These are phyloP conservation scores for Aspergillus fumigatus DNA, from an alignment of 2,329 filamentous ascomycete species.

Conservation along the genomic window DNA sequence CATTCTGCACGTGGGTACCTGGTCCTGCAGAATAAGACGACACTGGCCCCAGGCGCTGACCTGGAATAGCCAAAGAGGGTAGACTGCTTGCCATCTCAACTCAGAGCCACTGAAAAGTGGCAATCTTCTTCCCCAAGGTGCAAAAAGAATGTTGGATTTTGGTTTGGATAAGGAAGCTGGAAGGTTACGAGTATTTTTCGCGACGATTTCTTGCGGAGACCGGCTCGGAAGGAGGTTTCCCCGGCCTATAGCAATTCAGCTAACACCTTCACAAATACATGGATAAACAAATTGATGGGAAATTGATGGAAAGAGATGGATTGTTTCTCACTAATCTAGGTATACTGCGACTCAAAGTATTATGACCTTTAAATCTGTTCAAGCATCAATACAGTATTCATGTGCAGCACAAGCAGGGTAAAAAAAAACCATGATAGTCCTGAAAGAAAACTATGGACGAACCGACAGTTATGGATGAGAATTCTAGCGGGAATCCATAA, in stretches of 20 bases:
- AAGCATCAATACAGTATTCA: conserved; percentile 27
- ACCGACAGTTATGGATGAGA: conserved; percentile 4
- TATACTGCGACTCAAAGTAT: conserved; percentile 19
- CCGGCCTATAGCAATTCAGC: neutral
- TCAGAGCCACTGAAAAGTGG: neutral
- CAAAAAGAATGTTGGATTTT: conserved; percentile 6
- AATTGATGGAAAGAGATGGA: neutral
- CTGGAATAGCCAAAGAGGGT: conserved; percentile 65
- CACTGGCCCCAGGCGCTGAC: conserved; percentile 68
- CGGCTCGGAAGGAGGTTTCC: conserved; percentile 8
- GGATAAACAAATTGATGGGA: neutral
- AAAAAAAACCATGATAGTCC: conserved; percentile 4
- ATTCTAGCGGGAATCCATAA: conserved; percentile 15
- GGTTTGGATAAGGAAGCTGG: neutral
- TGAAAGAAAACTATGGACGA: neutral
- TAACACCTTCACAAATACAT: neutral
- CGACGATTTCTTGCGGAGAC: neutral
- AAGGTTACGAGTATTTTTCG: neutral
- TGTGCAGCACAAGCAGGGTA: conserved; percentile 15
- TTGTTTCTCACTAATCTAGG: conserved; percentile 9
- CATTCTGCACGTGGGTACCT: conserved; percentile 76
- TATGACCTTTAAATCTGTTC: conserved; percentile 22
- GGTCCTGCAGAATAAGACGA: conserved; percentile 67
- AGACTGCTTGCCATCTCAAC: conserved; percentile 28
- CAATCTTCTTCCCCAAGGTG: neutral